A percentile compares a stretch with the other conserved stretches of the same genome.
Evolutionary conservation across 257 asterid species (phyloP).

Genomic region (Thymus quinquecostatus): DNA sequence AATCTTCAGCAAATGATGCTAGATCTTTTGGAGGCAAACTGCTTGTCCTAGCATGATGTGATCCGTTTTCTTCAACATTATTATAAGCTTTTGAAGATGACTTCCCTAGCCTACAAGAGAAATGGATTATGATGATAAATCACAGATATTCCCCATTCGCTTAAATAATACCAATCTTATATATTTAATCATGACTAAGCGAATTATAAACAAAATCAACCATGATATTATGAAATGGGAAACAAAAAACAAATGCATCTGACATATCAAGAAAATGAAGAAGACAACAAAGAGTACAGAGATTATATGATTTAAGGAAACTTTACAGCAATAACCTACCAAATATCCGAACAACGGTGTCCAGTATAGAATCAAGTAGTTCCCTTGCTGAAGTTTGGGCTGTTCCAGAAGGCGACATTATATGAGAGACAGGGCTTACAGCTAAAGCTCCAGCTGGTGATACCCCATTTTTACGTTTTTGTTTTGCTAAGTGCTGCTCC

Average conservation of each 20-base stretch:
- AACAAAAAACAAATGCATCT: background rate
- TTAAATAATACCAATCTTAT: background rate
- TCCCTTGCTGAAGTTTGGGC: constrained; percentile 89
- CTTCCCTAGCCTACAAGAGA: constrained; percentile 68
- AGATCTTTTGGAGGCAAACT: constrained; percentile 77
- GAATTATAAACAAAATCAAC: constrained; percentile 14
- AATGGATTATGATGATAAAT: constrained; percentile 29
- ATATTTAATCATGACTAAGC: no score
- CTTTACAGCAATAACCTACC: constrained; percentile 53
- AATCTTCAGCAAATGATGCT: constrained; percentile 88
- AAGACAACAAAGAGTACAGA: constrained; percentile 21
- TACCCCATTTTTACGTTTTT: constrained; percentile 76
- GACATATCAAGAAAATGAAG: constrained; percentile 32
- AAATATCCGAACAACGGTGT: constrained; percentile 74
- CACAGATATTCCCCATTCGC: background rate
- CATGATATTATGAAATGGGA: constrained; percentile 68
- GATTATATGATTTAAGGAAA: constrained; percentile 30
- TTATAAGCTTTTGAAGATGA: constrained; percentile 61
- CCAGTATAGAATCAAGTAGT: constrained; percentile 87
- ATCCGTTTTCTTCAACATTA: constrained; percentile 64
- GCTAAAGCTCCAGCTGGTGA: constrained; percentile 69
- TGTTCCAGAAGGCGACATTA: constrained; percentile 91
- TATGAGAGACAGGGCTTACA: constrained; percentile 88
- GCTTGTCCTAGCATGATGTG: constrained; percentile 60
- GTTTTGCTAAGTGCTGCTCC: constrained; percentile 67